These are phyloP conservation scores for Uronychia binucleata DNA, from an alignment of 73 alveolate genomes.

Conservation along the genomic window DNA sequence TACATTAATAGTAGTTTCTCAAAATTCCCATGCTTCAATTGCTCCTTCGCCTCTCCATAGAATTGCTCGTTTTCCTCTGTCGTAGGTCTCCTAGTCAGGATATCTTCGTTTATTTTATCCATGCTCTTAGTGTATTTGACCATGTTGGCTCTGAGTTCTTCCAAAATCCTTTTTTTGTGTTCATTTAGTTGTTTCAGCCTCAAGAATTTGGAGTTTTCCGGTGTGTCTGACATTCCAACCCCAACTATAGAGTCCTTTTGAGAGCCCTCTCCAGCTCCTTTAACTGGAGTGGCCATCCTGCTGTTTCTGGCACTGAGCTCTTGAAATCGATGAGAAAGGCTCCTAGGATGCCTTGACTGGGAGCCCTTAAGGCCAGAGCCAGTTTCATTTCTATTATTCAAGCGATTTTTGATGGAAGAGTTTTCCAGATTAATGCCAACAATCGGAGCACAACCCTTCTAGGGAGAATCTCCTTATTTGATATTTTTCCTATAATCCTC, in stretches of 20 bases:
- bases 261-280: no score
- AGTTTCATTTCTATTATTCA: no score
- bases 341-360: no score
- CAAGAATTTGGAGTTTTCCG: neutral
- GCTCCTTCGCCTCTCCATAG: neutral
- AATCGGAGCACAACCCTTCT: neutral
- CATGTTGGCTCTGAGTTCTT: neutral
- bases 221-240: neutral
- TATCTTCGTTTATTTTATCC: neutral
- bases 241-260: no score
- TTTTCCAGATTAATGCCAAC: no score
- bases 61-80: neutral
- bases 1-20: neutral
- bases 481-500: neutral
- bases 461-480: neutral
- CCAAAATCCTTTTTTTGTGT: neutral
- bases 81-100: neutral
- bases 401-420: no score
- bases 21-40: neutral
- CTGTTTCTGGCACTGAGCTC: no score
- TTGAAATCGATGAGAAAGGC: no score
- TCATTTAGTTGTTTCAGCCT: neutral
- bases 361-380: no score
- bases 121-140: neutral
- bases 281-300: no score